These are phyloP conservation scores for Solanum bulbocastanum DNA, from an alignment of 257 asterid genomes.

Conservation along the genomic window DNA sequence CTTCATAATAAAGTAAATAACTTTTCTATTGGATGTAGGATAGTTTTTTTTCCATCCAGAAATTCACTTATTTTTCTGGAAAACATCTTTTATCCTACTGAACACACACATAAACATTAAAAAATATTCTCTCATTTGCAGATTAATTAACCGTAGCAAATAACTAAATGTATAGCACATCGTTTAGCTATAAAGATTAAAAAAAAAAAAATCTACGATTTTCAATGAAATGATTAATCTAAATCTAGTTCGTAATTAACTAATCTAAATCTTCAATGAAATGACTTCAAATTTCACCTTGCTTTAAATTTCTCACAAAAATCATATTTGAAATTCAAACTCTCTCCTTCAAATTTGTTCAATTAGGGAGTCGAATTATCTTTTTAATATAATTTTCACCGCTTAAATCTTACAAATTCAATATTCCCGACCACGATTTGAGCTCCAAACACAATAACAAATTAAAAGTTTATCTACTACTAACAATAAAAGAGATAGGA, in stretches of 20 bases:
- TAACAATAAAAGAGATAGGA: neutral
- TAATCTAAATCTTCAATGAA: neutral
- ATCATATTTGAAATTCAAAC: neutral
- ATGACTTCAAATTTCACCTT: neutral
- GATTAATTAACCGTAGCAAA: too few relatives aligned
- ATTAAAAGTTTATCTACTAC: neutral
- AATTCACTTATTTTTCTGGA: neutral
- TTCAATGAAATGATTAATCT: neutral
- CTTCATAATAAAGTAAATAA: neutral
- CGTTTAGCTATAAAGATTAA: too few relatives aligned
- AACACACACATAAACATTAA: neutral
- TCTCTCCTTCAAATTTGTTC: neutral
- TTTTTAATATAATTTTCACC: neutral
- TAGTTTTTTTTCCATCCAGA: neutral
- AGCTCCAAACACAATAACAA: neutral
- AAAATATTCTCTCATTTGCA: too few relatives aligned
- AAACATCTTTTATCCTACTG: neutral
- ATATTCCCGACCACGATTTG: neutral
- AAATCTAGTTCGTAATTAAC: neutral
- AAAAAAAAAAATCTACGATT: neutral
- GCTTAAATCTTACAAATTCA: neutral
- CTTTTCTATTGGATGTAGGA: neutral
- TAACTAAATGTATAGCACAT: too few relatives aligned
- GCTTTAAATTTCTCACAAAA: too few relatives aligned
- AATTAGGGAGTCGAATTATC: too few relatives aligned